Conservation (phyloP, 2,329 filamentous ascomycete genomes). For the Fusarium nurragi region DNA sequence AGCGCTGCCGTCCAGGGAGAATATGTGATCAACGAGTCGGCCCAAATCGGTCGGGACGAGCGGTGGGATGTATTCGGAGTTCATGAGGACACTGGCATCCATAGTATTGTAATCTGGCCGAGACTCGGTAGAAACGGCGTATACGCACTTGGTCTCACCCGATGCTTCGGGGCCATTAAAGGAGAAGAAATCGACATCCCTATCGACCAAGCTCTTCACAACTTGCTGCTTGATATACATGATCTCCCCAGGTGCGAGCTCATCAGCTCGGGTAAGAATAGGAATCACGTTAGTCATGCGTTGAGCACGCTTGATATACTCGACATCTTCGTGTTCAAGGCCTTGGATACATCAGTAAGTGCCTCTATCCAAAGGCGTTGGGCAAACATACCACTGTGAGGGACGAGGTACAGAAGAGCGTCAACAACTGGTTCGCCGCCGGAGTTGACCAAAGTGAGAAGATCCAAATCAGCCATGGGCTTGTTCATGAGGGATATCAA, state of each 20-base stretch:
- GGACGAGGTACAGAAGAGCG: conserved; percentile 82
- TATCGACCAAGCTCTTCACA: conserved; percentile 62
- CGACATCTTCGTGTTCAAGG: conserved; percentile 63
- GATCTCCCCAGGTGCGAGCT: conserved; percentile 67
- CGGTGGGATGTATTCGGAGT: conserved; percentile 86
- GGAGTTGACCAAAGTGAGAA: conserved; percentile 80
- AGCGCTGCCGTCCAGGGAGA: conserved; percentile 79
- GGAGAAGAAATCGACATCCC: conserved; percentile 71
- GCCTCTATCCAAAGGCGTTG: background rate
- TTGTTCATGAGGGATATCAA: conserved; percentile 49
- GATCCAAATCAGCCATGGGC: conserved; percentile 76
- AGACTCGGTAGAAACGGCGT: conserved; percentile 79
- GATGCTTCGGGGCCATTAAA: conserved; percentile 59
- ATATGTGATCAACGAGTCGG: conserved; percentile 75
- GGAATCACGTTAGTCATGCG: conserved; percentile 85
- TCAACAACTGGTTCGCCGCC: conserved; percentile 87
- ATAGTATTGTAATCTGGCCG: conserved; percentile 81
- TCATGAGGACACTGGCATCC: conserved; percentile 95
- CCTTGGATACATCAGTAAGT: conserved; percentile 42
- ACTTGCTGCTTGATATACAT: conserved; percentile 68
- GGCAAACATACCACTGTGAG: conserved; percentile 64
- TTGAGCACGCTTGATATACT: conserved; percentile 75
- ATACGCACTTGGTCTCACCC: conserved; percentile 60
- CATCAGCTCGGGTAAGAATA: conserved; percentile 80
- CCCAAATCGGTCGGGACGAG: conserved; percentile 78